Percentiles rank a stretch among this genome's conserved stretches.
phyloP scores from a whole-genome alignment of 495 filamentous ascomycete species.

The Penicillium tannophilum region DNA sequence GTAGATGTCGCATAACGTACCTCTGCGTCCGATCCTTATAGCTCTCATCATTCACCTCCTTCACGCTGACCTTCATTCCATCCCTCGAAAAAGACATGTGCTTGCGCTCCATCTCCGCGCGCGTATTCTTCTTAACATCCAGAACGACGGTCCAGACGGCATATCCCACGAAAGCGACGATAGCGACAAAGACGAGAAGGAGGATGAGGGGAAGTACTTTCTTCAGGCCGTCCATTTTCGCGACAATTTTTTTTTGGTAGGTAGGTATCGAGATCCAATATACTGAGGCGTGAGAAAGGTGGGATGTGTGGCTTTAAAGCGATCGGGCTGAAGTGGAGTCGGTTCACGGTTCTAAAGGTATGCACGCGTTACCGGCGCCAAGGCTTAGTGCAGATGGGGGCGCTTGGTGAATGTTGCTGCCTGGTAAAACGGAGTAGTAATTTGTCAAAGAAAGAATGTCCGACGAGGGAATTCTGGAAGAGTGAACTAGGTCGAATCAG shows the following conservation, averaged over 20 bases:
- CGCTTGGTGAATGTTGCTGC: background rate
- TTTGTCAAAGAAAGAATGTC: background rate
- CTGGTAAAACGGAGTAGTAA: background rate
- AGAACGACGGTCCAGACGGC: conserved; percentile 70
- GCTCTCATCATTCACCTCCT: conserved; percentile 71
- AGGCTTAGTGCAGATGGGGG: background rate
- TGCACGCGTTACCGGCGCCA: background rate
- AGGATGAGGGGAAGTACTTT: conserved; percentile 74
- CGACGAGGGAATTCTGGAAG: background rate
- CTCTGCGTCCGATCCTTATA: conserved; percentile 84
- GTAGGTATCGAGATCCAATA: background rate
- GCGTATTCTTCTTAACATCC: conserved; percentile 68
- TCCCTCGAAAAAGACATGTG: conserved; percentile 81
- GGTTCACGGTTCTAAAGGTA: background rate
- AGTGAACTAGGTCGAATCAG: background rate
- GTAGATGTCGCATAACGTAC: conserved; percentile 30
- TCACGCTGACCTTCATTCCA: conserved; percentile 79
- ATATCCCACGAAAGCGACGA: conserved; percentile 67
- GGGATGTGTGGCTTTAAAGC: background rate
- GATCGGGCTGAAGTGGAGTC: background rate
- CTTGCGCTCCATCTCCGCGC: conserved; percentile 77
- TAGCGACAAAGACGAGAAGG: conserved; percentile 64
- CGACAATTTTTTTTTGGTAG: background rate
- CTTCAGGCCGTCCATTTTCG: conserved; percentile 21
- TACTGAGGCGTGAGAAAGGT: background rate